Base-by-base conservation (phyloP, 176 grass and related monocot species). In the Bolboschoenus planiculmis region DNA sequence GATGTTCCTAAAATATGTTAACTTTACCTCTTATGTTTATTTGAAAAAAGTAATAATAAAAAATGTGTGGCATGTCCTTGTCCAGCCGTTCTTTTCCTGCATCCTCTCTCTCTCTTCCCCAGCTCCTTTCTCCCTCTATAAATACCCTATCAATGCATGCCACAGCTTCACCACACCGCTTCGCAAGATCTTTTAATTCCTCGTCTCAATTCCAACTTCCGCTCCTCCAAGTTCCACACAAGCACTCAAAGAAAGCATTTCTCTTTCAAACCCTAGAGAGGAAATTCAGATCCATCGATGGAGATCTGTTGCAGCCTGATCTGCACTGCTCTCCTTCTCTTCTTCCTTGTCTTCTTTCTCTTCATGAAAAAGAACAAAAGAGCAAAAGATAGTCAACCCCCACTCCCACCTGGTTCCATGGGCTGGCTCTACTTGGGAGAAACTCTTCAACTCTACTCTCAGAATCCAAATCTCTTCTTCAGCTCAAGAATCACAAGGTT, bases 351-450 rank as follows among this genome's bases (percentile, higher is more conserved):
- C 5, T 87, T 53, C 50, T 54, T 61, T 29, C 66, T 82, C 54
- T 42, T 87, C 24, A 61, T 85, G 15, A 81, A 78, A 24, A 82
- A 86, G 42, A 60, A 83, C 74, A 83, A 31, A 85, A 84, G 43
- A 81, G 7, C 60, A 7, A 40, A 87, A 50, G 34, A 57, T 48
- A 42, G 71, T 5, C 40, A 48, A 2, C 37, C 26, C 34, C 84
- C 87, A 76, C 88, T 99, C 23, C 97, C 97, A 5, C 97, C 93
- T 2, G 97, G 97, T 26, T 91, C 93, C 84, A 90, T 92, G 91
- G 97, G 97, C 35, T 91, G 93, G 97, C 93, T 93, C 59, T 99
- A 86, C 91, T 50, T 99, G 1, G 97, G 97, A 70, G 97, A 99
- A 90, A 99, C 97, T 61, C 85, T 95, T 31, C 91, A 96, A 72